Percentiles rank a stretch among this genome's conserved stretches.
Conservation (phyloP, 495 filamentous ascomycete species). For the Delitschia confertaspora region DNA sequence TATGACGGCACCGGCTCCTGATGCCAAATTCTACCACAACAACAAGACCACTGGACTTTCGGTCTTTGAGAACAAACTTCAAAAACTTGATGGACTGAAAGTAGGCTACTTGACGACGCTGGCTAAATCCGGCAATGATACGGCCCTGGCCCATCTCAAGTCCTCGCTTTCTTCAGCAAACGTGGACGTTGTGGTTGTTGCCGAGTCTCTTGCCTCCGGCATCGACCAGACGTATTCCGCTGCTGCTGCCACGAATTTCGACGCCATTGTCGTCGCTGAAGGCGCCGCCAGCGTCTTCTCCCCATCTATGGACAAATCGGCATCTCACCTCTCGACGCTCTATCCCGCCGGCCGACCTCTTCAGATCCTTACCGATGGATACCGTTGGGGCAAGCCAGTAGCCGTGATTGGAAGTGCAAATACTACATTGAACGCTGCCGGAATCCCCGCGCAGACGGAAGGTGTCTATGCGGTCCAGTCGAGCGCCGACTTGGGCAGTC, state of each 20-base stretch:
- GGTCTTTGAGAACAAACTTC: conserved; percentile 49
- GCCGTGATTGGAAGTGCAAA: conserved; percentile 47
- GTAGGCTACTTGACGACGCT: conserved; percentile 54
- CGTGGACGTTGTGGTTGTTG: conserved; percentile 54
- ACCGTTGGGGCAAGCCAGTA: conserved; percentile 65
- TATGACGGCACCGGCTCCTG: conserved; percentile 37
- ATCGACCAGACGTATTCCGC: conserved; percentile 63
- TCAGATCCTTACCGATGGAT: conserved; percentile 58
- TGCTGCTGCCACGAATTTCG: conserved; percentile 62
- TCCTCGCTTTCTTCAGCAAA: conserved; percentile 39
- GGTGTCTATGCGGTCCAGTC: conserved; percentile 46
- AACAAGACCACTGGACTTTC: conserved; percentile 58
- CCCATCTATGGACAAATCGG: neutral
- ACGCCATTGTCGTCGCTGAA: conserved; percentile 55
- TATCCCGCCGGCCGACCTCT: conserved; percentile 56
- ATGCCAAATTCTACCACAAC: conserved; percentile 58
- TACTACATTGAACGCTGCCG: conserved; percentile 39
- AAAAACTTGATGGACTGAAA: conserved; percentile 53
- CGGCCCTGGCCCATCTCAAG: conserved; percentile 37
- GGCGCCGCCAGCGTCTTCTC: conserved; percentile 44
- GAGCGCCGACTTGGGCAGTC: conserved; percentile 27
- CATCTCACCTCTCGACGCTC: conserved; percentile 30
- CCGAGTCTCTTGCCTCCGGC: conserved; percentile 47
- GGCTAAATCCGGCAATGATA: conserved; percentile 26
- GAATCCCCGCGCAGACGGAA: conserved; percentile 33